These are phyloP conservation scores for Funneliformis mosseae DNA, from an alignment of 192 early-diverging fungal species.

Conservation along the genomic window DNA sequence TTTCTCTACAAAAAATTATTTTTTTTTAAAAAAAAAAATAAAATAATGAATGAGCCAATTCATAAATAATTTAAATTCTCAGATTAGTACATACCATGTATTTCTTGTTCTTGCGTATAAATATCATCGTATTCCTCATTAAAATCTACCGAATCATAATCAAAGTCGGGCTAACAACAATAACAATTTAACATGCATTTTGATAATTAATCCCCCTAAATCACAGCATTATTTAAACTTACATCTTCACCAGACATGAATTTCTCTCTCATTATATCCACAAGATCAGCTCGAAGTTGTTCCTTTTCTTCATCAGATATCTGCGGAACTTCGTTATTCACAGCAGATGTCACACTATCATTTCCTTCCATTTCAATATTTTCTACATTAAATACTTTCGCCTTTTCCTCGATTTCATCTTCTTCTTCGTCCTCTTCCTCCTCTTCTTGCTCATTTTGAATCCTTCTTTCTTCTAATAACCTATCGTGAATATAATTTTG, in stretches of 20 bases:
- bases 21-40: neutral
- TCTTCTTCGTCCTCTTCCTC: slow-evolving; percentile 40
- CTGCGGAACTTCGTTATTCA: slow-evolving; percentile 39
- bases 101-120: slow-evolving; percentile 39
- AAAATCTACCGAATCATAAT: slow-evolving; percentile 45
- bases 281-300: slow-evolving; percentile 39
- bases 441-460: slow-evolving; percentile 40
- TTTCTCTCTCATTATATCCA: slow-evolving; percentile 44
- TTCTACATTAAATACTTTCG: slow-evolving; percentile 9
- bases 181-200: neutral
- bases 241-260: slow-evolving; percentile 47
- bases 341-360: neutral
- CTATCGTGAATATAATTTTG: slow-evolving; percentile 38
- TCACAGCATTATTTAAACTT: slow-evolving; percentile 11
- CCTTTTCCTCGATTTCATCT: slow-evolving; percentile 33
- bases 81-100: slow-evolving; percentile 34
- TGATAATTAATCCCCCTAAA: neutral
- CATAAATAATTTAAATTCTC: neutral
- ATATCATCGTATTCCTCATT: slow-evolving; percentile 47
- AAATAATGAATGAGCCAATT: neutral
- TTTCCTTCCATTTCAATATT: neutral
- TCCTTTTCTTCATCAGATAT: slow-evolving; percentile 29
- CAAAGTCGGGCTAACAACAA: slow-evolving; percentile 37
- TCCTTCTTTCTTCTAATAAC: slow-evolving; percentile 21
- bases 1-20: slow-evolving; percentile 2